Evolutionary conservation across 1,139 yeast species (phyloP), one percentile per base, ranked within the genome.

Genomic region (Hanseniaspora sp.): DNA sequence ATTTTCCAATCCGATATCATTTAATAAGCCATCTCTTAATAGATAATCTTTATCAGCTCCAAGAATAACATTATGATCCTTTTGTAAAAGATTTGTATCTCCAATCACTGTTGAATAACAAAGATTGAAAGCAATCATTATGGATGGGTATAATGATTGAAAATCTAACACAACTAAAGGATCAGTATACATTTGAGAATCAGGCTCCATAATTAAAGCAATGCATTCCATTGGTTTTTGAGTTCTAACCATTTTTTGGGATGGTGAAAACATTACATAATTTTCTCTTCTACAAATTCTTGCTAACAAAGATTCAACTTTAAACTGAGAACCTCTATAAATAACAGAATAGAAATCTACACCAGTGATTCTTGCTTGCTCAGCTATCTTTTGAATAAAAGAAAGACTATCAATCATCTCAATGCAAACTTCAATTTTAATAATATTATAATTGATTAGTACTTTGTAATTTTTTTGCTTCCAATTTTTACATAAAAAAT

Each of bases 161-260:
- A 92, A 92, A 66, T 92, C 98, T 33, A 92, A 69, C 0, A 92
- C 97, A 12, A 90, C 76, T 49, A 92, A 72, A 0, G 98, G 98
- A 51, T 94, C 84, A 57, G 86, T 87, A 67, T 88, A 92, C 61
- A 83, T 86, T 43, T 79, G 80, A 6, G 95, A 80, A 43, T 79
- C 79, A 0, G 98, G 98, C 64, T 92, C 98, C 88, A 92, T 79
- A 4, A 92, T 86, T 56, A 92, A 71, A 0, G 98, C 96, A 8
- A 92, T 79, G 59, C 88, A 84, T 62, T 88, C 96, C 47, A 92
- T 70, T 0, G 97, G 85, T 61, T 82, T 82, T 75, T 90, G 95
- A 54, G 81, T 77, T 62, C 85, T 86, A 0, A 92, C 96, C 58
- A 87, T 87, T 51, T 75, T 72, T 62, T 84, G 83, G 37, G 87